phyloP scores from a whole-genome alignment of 352 stramenopile species.

The Phytophthora chlamydospora region DNA sequence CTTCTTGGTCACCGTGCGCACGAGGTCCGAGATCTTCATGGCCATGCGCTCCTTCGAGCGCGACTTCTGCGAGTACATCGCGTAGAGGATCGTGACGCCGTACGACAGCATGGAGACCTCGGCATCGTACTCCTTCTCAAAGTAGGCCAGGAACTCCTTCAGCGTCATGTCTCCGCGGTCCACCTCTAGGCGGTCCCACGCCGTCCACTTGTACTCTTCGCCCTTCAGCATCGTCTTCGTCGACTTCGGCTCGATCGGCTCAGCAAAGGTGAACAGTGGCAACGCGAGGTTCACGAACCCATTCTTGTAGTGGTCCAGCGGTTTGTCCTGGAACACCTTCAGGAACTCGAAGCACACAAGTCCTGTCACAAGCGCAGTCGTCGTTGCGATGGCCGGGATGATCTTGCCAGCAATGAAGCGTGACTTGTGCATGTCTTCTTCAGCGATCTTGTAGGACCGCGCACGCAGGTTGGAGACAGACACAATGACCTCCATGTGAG shows the following conservation, averaged over 20 bases:
- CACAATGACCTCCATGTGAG: constrained; percentile 98
- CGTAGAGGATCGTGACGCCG: constrained; percentile 92
- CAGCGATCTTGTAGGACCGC: constrained; percentile 98
- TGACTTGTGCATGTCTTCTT: constrained; percentile 97
- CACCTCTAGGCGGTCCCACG: constrained; percentile 97
- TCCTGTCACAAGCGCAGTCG: constrained; percentile 98
- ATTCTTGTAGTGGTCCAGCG: constrained; percentile 98
- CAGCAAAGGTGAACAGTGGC: constrained; percentile 97
- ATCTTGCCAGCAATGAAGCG: constrained; percentile 99
- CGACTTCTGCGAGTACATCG: constrained; percentile 90
- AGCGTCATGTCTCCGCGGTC: constrained; percentile 97
- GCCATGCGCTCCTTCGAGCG: constrained; percentile 94
- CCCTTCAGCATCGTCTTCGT: constrained; percentile 94
- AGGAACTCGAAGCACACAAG: constrained; percentile 98
- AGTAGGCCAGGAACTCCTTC: constrained; percentile 95
- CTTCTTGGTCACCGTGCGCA: constrained; percentile 97
- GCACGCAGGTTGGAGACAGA: constrained; percentile 97
- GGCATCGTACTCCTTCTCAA: constrained; percentile 96
- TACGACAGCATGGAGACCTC: constrained; percentile 99
- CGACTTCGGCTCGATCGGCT: constrained; percentile 94
- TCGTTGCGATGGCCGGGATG: constrained; percentile 99
- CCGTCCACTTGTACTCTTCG: constrained; percentile 97
- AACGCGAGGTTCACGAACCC: constrained; percentile 98
- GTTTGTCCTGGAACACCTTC: constrained; percentile 93
- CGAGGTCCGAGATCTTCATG: constrained; percentile 97